Base-by-base conservation (phyloP, 2,329 filamentous ascomycete species). In the Metarhizium album region DNA sequence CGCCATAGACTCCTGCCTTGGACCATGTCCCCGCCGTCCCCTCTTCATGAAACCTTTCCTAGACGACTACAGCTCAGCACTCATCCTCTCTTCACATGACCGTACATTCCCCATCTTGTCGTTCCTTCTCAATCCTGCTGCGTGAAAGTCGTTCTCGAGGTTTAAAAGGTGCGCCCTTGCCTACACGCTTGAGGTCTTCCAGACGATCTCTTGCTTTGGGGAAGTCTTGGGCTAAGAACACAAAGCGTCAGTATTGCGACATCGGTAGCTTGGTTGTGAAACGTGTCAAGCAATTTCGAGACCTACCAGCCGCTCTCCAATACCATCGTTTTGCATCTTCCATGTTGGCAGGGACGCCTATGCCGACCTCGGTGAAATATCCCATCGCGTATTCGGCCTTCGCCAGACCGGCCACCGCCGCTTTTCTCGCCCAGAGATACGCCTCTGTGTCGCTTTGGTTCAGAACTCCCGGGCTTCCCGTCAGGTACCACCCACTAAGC, bases 311-410 rank as follows among this genome's bases (percentile, higher is more conserved):
- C 69, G 93, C 90, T 66, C 91, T 79, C 79, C 90, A 96, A 70
- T 98, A 98, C 93, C 93, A 98, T 60, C 90, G 81, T 75, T 95
- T 96, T 22, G 91, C 93, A 70, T 97, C 93, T 61, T 98, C 93
- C 59, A 96, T 62, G 65, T 91, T 94, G 8, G 86, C 82, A 16
- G 84, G 76, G 56, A 88, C 83, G 29, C 93, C 93, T 59, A 98
- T 97, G 13, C 93, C 93, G 46, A 93, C 84, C 68, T 98, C 93
- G 1, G 88, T 94, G 64, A 95, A 96, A 69, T 97, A 96, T 0
- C 93, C 93, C 66, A 98, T 95, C 0, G 91, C 93, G 69, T 96
- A 97, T 70, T 97, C 87, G 0, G 93, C 93, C 73, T 97, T 98
- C 7, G 89, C 83, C 37, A 96, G 70, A 2, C 91, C 90, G 3